Base-by-base conservation (phyloP, 1,139 yeast species). In the Yamadazyma aaseri region DNA sequence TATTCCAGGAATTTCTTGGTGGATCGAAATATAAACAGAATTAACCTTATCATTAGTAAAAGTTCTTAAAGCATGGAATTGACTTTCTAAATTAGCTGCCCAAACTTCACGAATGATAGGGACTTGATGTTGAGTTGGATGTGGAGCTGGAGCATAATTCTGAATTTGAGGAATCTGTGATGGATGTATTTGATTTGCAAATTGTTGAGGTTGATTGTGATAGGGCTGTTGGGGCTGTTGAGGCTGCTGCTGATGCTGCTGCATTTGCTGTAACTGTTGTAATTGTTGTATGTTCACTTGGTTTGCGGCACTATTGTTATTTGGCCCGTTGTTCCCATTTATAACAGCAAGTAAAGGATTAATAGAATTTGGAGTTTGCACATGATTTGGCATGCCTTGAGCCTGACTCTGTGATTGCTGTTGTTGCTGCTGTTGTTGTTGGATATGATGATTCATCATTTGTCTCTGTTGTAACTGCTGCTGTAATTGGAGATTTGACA, bases 1-100 rank as follows among this genome's bases (percentile, higher is more conserved):
- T 21, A 94, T 86, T 0, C 98, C 98, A 0, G 97, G 97, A 54
- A 92, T 89, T 58, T 92, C 97, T 39, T 95, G 90, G 50, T 90
- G 84, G 34, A 81, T 81, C 2, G 96, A 80, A 14, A 89, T 76
- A 51, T 76, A 76, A 17, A 68, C 53, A 22, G 54, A 49, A 35
- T 83, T 79, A 50, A 82, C 84, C 41, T 79, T 76, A 40, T 78
- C 83, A 42, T 62, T 62, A 27, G 85, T 73, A 35, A 87, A 71
- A 37, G 79, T 76, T 42, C 96, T 75, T 41, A 90, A 76, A 11
- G 78, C 63, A 36, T 78, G 78, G 68, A 92, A 83, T 55, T 90
- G 97, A 41, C 77, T 78, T 49, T 86, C 89, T 46, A 92, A 67
- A 55, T 90, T 92, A 52, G 81, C 79, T 32, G 71, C 74, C 97